Evolutionary conservation across 495 filamentous ascomycete species (phyloP).

Genomic region (Lasiosphaeris hirsuta): DNA sequence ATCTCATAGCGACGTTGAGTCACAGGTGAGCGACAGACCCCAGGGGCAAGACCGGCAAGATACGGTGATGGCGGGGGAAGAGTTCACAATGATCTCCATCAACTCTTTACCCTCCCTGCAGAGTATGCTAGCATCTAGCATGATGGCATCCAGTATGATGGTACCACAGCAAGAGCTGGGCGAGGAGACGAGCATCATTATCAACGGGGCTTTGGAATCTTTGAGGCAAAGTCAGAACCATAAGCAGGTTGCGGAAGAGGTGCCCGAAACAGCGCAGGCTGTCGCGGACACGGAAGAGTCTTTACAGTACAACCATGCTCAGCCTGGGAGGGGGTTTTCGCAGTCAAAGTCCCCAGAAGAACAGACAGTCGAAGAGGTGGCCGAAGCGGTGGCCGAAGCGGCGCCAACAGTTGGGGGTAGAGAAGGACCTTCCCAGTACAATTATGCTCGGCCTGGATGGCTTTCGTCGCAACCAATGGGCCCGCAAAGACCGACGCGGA

Average conservation of each 20-base stretch:
- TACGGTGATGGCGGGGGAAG: conserved; percentile 42
- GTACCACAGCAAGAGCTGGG: conserved; percentile 40
- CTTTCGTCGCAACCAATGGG: conserved; percentile 13
- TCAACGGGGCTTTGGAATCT: conserved; percentile 42
- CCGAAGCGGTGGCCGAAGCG: background rate
- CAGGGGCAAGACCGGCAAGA: conserved; percentile 27
- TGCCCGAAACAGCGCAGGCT: conserved; percentile 1
- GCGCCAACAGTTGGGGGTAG: conserved; percentile 1
- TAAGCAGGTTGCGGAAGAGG: conserved; percentile 6
- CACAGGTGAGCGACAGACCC: conserved; percentile 10
- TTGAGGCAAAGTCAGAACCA: conserved; percentile 35
- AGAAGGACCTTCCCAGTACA: conserved; percentile 12
- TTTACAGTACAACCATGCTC: background rate
- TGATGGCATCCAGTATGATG: conserved; percentile 30
- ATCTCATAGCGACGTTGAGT: conserved; percentile 24
- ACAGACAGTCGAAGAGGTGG: background rate
- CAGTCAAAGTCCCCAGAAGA: background rate
- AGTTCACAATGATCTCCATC: conserved; percentile 50
- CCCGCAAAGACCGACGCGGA: conserved; percentile 14
- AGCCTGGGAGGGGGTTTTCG: background rate
- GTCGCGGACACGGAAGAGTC: background rate
- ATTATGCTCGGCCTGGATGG: background rate
- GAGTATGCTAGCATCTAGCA: conserved; percentile 14
- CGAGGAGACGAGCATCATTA: conserved; percentile 42
- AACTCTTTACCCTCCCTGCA: conserved; percentile 44